These are phyloP conservation scores for Kuraishia ogatae DNA, from an alignment of 805 yeast genomes.

Conservation along the genomic window DNA sequence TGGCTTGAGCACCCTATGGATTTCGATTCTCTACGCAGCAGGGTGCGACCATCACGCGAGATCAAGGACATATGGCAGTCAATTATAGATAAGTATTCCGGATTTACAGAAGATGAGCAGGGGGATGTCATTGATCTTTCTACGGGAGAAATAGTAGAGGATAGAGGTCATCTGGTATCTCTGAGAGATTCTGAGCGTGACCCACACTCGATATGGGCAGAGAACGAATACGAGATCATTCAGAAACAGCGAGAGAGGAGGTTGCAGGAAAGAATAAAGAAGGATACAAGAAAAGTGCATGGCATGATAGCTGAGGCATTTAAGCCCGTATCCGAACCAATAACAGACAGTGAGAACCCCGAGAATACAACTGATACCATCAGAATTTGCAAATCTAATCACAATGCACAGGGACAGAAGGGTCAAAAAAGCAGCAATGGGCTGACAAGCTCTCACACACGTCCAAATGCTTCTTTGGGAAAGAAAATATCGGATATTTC, in stretches of 20 bases:
- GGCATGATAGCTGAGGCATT: neutral
- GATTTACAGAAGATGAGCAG: constrained; percentile 36
- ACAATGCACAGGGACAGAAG: neutral
- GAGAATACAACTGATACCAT: neutral
- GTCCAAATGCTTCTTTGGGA: neutral
- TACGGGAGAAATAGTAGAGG: constrained; percentile 4
- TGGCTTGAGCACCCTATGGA: neutral
- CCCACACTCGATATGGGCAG: neutral
- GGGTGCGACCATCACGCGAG: neutral
- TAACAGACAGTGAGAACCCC: neutral
- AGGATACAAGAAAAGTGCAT: neutral
- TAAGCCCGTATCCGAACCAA: no score
- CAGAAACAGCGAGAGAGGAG: neutral
- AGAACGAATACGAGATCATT: neutral
- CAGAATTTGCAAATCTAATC: neutral
- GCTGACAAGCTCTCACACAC: neutral
- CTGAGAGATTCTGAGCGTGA: neutral
- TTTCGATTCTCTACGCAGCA: neutral
- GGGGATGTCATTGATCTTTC: constrained; percentile 27
- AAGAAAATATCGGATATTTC: neutral
- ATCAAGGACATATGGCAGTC: constrained; percentile 31
- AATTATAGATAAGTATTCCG: constrained; percentile 43
- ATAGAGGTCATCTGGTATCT: constrained; percentile 4
- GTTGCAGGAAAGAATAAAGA: neutral
- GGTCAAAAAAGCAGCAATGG: neutral